These are phyloP conservation scores for Trichoderma lentiforme DNA, from an alignment of 2,329 filamentous ascomycete species.

Conservation along the genomic window DNA sequence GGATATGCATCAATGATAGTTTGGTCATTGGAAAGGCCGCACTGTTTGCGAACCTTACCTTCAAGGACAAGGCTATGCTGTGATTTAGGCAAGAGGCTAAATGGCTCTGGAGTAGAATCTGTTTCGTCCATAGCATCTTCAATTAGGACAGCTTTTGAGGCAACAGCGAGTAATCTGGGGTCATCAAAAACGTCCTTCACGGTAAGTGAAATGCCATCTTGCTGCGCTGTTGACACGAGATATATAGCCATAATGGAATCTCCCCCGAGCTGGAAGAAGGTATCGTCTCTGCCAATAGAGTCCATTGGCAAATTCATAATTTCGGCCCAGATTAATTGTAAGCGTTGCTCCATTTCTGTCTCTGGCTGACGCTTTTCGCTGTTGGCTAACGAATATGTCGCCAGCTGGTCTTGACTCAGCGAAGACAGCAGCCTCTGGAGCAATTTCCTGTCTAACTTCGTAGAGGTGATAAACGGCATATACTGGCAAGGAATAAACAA, in stretches of 20 bases:
- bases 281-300: slow-evolving; percentile 26
- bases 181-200: slow-evolving; percentile 7
- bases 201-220: slow-evolving; percentile 9
- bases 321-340: slow-evolving; percentile 29
- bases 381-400: not conserved
- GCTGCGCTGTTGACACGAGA: slow-evolving; percentile 37
- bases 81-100: not conserved
- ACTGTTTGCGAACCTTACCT: not conserved
- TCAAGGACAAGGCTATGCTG: not conserved
- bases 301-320: slow-evolving; percentile 29
- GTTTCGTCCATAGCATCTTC: not conserved
- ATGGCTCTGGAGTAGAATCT: not conserved
- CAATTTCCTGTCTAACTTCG: slow-evolving; percentile 15
- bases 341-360: slow-evolving; percentile 12
- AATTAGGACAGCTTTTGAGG: not conserved
- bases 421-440: not conserved
- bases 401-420: not conserved
- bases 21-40: not conserved
- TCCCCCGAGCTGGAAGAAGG: slow-evolving; percentile 30
- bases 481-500: slow-evolving; percentile 20
- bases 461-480: slow-evolving; percentile 20
- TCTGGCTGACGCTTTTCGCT: slow-evolving; percentile 17
- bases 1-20: slow-evolving; percentile 19
- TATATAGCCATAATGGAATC: slow-evolving; percentile 45
- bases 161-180: not conserved